Percentiles rank a stretch among this genome's conserved stretches.
phyloP scores from a whole-genome alignment of 192 early-diverging fungal genomes.

The Umbelopsis sp. region DNA sequence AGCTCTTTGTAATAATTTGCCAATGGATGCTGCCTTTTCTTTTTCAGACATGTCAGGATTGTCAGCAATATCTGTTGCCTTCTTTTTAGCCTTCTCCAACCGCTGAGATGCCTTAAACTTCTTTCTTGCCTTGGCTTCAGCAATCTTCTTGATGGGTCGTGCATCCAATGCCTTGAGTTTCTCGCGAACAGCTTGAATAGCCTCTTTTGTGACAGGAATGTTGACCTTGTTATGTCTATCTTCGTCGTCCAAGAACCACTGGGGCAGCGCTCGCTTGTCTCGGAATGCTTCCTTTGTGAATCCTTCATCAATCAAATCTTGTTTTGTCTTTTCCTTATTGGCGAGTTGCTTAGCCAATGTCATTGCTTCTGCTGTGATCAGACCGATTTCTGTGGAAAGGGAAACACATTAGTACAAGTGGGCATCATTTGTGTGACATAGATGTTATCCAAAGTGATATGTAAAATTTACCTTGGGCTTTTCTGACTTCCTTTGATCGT shows the following conservation, averaged over 20 bases:
- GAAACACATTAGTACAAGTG: neutral
- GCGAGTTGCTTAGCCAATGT: slow-evolving; percentile 85
- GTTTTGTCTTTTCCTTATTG: slow-evolving; percentile 73
- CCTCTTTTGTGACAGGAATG: slow-evolving; percentile 97
- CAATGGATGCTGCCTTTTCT: slow-evolving; percentile 80
- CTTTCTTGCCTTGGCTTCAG: slow-evolving; percentile 97
- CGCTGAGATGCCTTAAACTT: slow-evolving; percentile 78
- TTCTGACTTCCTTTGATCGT: slow-evolving; percentile 47
- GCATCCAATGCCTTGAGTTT: slow-evolving; percentile 89
- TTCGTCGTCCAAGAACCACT: slow-evolving; percentile 96
- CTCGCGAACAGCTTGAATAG: slow-evolving; percentile 81
- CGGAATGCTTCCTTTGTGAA: slow-evolving; percentile 90
- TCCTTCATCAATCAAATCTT: slow-evolving; percentile 87
- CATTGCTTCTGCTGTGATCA: slow-evolving; percentile 92
- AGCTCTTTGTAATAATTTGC: slow-evolving; percentile 80
- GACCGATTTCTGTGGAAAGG: slow-evolving; percentile 46
- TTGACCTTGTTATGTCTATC: slow-evolving; percentile 83
- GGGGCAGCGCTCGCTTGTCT: slow-evolving; percentile 83
- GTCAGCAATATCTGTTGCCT: slow-evolving; percentile 83
- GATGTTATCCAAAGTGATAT: too few species aligned
- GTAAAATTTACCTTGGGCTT: slow-evolving; percentile 42
- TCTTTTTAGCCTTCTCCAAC: slow-evolving; percentile 82
- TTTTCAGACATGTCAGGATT: slow-evolving; percentile 89
- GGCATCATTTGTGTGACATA: neutral
- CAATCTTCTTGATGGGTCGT: slow-evolving; percentile 98